Evolutionary conservation across 805 yeast genomes (phyloP), one percentile per base, ranked within the genome.

Genomic region (Wickerhamomyces hampshirensis): DNA sequence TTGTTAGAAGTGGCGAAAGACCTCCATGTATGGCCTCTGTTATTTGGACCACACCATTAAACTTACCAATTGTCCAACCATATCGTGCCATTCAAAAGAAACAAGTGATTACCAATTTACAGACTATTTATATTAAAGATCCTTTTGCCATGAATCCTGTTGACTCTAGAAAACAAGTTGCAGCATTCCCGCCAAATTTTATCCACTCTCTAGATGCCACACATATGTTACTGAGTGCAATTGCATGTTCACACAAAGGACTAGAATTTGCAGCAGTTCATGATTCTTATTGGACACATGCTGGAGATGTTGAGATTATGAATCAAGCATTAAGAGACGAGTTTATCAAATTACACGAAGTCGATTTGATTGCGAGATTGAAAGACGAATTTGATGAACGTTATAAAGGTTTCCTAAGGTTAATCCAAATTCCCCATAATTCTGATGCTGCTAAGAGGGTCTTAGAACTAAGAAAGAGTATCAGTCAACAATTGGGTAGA

Each of bases 231-330:
- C 63, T 89, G 67, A 83, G 96, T 7, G 95, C 97, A 0, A 68
- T 76, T 34, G 77, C 77, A 17, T 87, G 96, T 59, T 77, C 82
- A 5, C 70, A 78, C 28, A 55, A 56, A 2, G 77, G 75, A 0
- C 60, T 93, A 33, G 67, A 77, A 10, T 91, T 93, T 69, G 96
- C 98, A 0, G 79, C 98, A 1, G 98, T 91, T 17, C 98, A 91
- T 60, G 98, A 91, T 58, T 91, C 98, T 1, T 91, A 85, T 59
- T 91, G 98, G 98, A 88, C 98, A 0, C 98, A 93, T 57, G 97
- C 98, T 2, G 65, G 76, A 33, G 91, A 85, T 56, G 78, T 91
- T 28, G 80, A 79, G 41, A 55, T 53, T 4, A 80, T 91, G 93
- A 86, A 80, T 59, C 52, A 50, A 11, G 64, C 73, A 30, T 65